Conservation (phyloP, 1,284 basidiomycete genomes). For the Ceratobasidium papillatum region DNA sequence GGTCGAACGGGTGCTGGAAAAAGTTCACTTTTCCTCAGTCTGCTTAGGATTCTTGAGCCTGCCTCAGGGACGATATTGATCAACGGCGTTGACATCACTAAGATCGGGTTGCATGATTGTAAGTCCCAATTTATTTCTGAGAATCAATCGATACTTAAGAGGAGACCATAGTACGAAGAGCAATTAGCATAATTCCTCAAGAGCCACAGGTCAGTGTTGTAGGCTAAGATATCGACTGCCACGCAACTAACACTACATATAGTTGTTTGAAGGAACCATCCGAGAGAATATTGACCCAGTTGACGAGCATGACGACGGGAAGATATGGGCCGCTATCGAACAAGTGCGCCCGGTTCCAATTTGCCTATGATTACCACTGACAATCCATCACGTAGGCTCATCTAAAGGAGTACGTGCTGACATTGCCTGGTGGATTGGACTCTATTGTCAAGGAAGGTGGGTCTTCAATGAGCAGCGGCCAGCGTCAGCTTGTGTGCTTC, state of each 20-base stretch:
- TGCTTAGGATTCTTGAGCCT: conserved; percentile 88
- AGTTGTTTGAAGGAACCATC: conserved; percentile 87
- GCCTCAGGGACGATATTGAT: conserved; percentile 79
- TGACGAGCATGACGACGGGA: conserved; percentile 72
- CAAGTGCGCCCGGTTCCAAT: conserved; percentile 58
- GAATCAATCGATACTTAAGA: conserved; percentile 21
- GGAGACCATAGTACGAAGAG: conserved; percentile 64
- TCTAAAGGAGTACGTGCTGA: conserved; percentile 76
- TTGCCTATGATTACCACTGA: conserved; percentile 2
- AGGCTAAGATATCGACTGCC: neutral
- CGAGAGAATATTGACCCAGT: conserved; percentile 87
- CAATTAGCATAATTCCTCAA: conserved; percentile 91
- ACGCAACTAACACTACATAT: conserved; percentile 50
- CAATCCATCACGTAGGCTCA: conserved; percentile 56
- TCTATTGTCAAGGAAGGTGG: conserved; percentile 83
- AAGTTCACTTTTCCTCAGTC: conserved; percentile 71
- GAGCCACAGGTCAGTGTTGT: conserved; percentile 49
- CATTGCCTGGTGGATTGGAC: conserved; percentile 76
- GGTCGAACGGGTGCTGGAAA: conserved; percentile 96
- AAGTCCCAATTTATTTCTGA: conserved; percentile 48
- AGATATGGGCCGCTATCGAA: conserved; percentile 84
- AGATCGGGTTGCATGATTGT: conserved; percentile 84
- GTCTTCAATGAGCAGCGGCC: conserved; percentile 82
- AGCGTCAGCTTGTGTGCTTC: conserved; percentile 85
- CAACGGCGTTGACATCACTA: conserved; percentile 84